Evolutionary conservation across 345 rosid species (phyloP).

Genomic region (Salix caprea): DNA sequence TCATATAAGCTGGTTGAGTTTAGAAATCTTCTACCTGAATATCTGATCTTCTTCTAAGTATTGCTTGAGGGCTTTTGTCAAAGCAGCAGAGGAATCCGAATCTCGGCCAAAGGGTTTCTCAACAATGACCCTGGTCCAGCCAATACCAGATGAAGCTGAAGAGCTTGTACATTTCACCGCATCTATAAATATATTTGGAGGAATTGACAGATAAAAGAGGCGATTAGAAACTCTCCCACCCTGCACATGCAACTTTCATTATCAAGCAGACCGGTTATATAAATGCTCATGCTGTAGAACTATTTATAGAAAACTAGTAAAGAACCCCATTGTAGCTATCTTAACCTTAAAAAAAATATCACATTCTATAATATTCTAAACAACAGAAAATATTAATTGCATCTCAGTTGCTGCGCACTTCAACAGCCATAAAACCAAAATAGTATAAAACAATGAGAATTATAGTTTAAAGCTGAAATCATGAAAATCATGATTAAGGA

Average conservation of each 20-base stretch:
- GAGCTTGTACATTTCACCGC: conserved; percentile 91
- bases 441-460: neutral
- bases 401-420: neutral
- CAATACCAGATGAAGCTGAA: conserved; percentile 81
- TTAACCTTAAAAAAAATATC: neutral
- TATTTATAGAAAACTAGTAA: neutral
- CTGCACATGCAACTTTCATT: conserved; percentile 37
- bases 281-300: neutral
- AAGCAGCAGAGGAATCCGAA: conserved; percentile 92
- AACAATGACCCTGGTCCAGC: conserved; percentile 98
- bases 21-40: conserved; percentile 54
- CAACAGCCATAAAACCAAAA: neutral
- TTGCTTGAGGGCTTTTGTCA: conserved; percentile 77
- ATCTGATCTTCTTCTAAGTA: conserved; percentile 90
- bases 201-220: conserved; percentile 86
- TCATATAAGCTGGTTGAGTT: neutral
- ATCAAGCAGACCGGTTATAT: conserved; percentile 3
- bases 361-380: neutral
- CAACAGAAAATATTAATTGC: neutral
- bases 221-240: conserved; percentile 79
- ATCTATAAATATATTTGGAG: conserved; percentile 88
- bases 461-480: neutral
- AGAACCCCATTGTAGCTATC: neutral
- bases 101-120: conserved; percentile 99
- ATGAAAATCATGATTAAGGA: neutral